Percentiles rank a stretch among this genome's conserved stretches.
These are phyloP conservation scores for Funneliformis mosseae DNA, from an alignment of 192 early-diverging fungal genomes.

Conservation along the genomic window DNA sequence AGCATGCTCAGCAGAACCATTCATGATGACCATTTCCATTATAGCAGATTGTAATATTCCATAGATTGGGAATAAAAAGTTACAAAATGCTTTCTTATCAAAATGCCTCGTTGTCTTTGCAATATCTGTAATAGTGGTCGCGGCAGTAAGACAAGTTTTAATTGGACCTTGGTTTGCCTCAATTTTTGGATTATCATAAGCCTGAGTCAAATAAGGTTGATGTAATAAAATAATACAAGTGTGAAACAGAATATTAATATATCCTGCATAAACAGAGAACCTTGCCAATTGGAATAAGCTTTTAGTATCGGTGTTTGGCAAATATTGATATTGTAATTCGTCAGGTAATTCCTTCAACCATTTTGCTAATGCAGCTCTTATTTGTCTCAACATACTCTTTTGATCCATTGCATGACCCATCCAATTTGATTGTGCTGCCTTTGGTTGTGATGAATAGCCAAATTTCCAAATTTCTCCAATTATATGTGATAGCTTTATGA, in stretches of 20 bases:
- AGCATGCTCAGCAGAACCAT: conserved; percentile 14
- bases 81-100: conserved; percentile 13
- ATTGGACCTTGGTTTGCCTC: conserved; percentile 12
- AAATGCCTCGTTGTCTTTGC: conserved; percentile 10
- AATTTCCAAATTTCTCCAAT: conserved; percentile 34
- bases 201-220: conserved; percentile 29
- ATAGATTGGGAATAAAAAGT: conserved; percentile 22
- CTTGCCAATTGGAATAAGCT: conserved; percentile 15
- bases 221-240: conserved; percentile 31
- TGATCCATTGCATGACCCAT: conserved; percentile 16
- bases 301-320: conserved; percentile 10
- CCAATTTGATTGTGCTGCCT: conserved; percentile 18
- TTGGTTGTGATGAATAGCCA: conserved; percentile 35
- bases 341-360: conserved; percentile 36
- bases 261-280: conserved; percentile 23
- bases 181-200: conserved; percentile 16
- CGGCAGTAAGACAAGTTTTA: conserved; percentile 28
- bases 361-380: conserved; percentile 24
- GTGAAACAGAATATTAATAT: conserved; percentile 33
- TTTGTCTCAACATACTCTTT: conserved; percentile 26
- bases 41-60: conserved; percentile 21
- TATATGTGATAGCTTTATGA: conserved; percentile 27
- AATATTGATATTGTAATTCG: conserved; percentile 37
- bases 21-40: conserved; percentile 27
- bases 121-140: conserved; percentile 30